Evolutionary conservation across 1,139 yeast species (phyloP).

Genomic region (Zygosaccharomyces pseudobailii): DNA sequence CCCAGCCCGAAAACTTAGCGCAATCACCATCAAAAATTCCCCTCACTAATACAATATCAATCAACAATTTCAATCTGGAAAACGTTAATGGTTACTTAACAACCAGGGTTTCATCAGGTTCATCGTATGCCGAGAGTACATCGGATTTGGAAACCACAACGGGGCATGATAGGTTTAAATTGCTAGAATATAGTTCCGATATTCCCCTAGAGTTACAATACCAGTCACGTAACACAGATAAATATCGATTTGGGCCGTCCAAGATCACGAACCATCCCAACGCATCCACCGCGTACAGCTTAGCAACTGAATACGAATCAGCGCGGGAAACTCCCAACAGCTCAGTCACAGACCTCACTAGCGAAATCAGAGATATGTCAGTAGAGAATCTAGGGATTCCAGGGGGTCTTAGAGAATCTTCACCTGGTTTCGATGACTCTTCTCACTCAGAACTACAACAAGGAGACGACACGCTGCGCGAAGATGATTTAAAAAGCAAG

Average conservation of each 20-base stretch:
- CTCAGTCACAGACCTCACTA: constrained; percentile 3
- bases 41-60: constrained; percentile 21
- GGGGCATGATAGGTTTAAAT: constrained; percentile 15
- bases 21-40: constrained; percentile 28
- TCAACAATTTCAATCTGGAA: constrained; percentile 20
- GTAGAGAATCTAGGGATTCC: constrained; percentile 22
- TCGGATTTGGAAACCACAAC: constrained; percentile 19
- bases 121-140: constrained; percentile 22
- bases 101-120: constrained; percentile 23
- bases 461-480: constrained; percentile 1
- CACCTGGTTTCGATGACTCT: not conserved
- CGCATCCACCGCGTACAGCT: constrained; percentile 22
- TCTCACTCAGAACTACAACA: not conserved
- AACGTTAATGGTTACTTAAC: constrained; percentile 5
- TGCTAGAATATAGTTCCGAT: constrained; percentile 8
- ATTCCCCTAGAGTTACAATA: constrained; percentile 4
- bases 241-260: constrained; percentile 5
- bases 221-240: constrained; percentile 4
- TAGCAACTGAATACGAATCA: constrained; percentile 26
- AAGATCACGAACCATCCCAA: constrained; percentile 9
- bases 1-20: constrained; percentile 37
- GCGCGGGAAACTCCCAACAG: constrained; percentile 18
- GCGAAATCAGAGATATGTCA: constrained; percentile 3
- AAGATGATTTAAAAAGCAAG: not conserved
- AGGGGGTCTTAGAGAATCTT: constrained; percentile 7